These are phyloP conservation scores for Pleoardoris graminearum DNA, from an alignment of 2,329 filamentous ascomycete genomes.

Conservation along the genomic window DNA sequence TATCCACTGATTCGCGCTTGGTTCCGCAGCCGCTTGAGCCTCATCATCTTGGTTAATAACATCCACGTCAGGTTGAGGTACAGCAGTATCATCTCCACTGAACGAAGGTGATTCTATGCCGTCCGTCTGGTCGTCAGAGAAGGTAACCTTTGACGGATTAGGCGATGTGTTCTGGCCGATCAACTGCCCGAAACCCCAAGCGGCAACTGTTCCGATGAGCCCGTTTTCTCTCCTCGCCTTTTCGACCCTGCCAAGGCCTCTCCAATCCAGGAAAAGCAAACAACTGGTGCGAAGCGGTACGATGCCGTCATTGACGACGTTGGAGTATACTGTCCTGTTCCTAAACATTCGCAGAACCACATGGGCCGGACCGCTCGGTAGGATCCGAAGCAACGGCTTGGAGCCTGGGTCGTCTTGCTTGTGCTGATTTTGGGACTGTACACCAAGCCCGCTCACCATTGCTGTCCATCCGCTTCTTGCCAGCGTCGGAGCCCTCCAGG, in stretches of 20 bases:
- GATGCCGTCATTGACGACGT: constrained; percentile 97
- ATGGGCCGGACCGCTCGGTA: constrained; percentile 90
- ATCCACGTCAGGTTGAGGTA: constrained; percentile 70
- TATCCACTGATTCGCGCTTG: constrained; percentile 37
- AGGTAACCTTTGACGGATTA: constrained; percentile 54
- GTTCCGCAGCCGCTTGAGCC: constrained; percentile 47
- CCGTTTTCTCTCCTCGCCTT: constrained; percentile 92
- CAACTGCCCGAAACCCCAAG: constrained; percentile 92
- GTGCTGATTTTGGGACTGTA: constrained; percentile 58
- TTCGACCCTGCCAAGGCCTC: constrained; percentile 87
- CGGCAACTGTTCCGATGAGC: constrained; percentile 87
- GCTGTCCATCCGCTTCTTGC: constrained; percentile 86
- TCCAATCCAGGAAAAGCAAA: constrained; percentile 95
- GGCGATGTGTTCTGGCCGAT: constrained; percentile 68
- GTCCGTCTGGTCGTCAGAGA: constrained; percentile 36
- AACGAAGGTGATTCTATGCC: constrained; percentile 34
- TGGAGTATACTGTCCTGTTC: constrained; percentile 91
- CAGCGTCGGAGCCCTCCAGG: constrained; percentile 87
- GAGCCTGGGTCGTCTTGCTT: constrained; percentile 72
- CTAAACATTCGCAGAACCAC: constrained; percentile 83
- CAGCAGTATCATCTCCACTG: constrained; percentile 53
- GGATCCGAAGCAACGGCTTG: constrained; percentile 84
- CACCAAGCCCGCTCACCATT: constrained; percentile 78
- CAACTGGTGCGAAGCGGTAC: constrained; percentile 94
- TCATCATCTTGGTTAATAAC: constrained; percentile 69